Evolutionary conservation across 306 rosid genomes (phyloP), one percentile per base, ranked within the genome.

Genomic region (Trifolium fragiferum): DNA sequence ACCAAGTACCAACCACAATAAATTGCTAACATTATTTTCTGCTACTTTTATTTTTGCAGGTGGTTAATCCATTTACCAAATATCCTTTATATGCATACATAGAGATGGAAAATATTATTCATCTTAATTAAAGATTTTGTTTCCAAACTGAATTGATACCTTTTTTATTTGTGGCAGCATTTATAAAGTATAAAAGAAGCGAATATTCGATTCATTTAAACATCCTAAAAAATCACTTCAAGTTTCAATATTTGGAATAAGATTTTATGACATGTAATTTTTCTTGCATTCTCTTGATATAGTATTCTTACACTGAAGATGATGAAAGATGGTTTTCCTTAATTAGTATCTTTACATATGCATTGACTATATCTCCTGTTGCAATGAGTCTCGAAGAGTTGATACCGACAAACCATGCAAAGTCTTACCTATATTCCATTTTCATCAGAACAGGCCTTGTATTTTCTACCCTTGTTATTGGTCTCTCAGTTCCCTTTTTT

Each of bases 341-440:
- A 91, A 88, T 19, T 59, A 76, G 89, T 66, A 78, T 50, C 53
- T 73, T 35, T 82, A 93, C 98, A 54, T 93, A 85, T 92, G 99
- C 99, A 16, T 86, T 95, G 84, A 95, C 99, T 37, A 90, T 95
- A 64, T 86, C 97, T 66, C 99, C 99, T 1, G 97, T 95, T 38
- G 99, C 98, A 54, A 86, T 95, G 98, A 81, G 99, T 85, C 86
- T 95, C 46, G 99, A 95, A 84, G 99, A 95, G 86, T 71, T 95
- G 88, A 87, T 95, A 71, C 98, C 98, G 14, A 73, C 99, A 76
- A 79, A 84, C 78, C 89, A 86, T 9, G 27, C 87, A 80, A 95
- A 86, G 80, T 86, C 92, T 76, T 85, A 80, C 27, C 44, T 90
- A 21, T 89, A 87, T 76, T 16, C 92, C 74, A 76, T 95, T 64